Evolutionary conservation across 805 yeast genomes (phyloP).

Genomic region (Teunomyces panamensis): DNA sequence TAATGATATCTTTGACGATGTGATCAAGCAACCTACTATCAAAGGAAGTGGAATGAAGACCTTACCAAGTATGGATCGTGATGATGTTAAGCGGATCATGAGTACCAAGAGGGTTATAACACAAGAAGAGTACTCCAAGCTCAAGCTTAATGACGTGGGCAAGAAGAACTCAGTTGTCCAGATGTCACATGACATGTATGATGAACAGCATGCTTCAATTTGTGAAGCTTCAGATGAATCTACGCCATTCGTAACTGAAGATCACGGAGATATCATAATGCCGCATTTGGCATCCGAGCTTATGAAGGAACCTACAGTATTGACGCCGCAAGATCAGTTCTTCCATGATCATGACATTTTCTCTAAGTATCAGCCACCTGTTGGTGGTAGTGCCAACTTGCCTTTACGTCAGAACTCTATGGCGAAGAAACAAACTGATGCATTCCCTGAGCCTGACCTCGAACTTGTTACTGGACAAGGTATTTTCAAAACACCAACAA

Average conservation of each 20-base stretch:
- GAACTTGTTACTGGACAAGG: constrained; percentile 19
- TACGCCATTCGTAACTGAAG: constrained; percentile 5
- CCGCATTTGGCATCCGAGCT: constrained; percentile 37
- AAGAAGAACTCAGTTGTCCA: constrained; percentile 25
- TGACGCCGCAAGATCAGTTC: constrained; percentile 26
- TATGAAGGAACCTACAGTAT: constrained; percentile 26
- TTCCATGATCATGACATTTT: constrained; percentile 24
- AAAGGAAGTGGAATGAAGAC: constrained; percentile 46
- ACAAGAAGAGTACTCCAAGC: constrained; percentile 38
- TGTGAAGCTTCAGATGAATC: constrained; percentile 22
- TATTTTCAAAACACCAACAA: constrained; percentile 30
- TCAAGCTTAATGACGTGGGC: constrained; percentile 27
- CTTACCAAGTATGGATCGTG: constrained; percentile 47
- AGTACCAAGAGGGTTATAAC: constrained; percentile 35
- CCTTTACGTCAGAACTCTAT: constrained; percentile 9
- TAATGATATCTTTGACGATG: constrained; percentile 38
- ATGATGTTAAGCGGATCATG: constrained; percentile 41
- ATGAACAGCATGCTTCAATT: constrained; percentile 33
- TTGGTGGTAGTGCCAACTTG: not conserved
- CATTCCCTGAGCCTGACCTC: constrained; percentile 36
- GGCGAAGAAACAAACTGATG: constrained; percentile 7
- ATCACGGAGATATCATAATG: not conserved
- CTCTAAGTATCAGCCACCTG: constrained; percentile 7
- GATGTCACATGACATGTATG: constrained; percentile 22
- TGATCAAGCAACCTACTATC: constrained; percentile 30